phyloP scores from a whole-genome alignment of 2,329 filamentous ascomycete genomes.

The Monilinia laxa region DNA sequence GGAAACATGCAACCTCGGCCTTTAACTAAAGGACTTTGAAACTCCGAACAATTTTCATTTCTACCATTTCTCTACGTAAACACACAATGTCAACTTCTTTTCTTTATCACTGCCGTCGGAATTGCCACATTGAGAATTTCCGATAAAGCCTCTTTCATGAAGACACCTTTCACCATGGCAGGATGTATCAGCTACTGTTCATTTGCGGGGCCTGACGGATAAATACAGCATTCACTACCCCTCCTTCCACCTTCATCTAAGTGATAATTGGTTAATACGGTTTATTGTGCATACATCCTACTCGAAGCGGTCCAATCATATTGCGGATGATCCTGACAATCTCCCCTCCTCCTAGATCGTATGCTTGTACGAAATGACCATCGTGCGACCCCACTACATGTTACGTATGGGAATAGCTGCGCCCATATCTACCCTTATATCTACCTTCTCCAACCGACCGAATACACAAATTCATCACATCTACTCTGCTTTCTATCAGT shows the following conservation, averaged over 20 bases:
- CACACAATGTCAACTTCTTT: background rate
- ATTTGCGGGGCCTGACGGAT: background rate
- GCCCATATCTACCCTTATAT: background rate
- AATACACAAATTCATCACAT: background rate
- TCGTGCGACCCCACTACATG: conserved; percentile 4
- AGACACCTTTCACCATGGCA: background rate
- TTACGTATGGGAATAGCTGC: background rate
- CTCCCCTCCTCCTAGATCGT: background rate
- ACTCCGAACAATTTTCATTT: background rate
- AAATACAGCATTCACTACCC: conserved; percentile 3
- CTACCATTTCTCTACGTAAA: background rate
- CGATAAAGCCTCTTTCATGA: background rate
- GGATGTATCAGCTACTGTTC: background rate
- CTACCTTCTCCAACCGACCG: background rate
- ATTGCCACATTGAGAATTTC: background rate
- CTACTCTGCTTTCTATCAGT: background rate
- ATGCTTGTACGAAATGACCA: conserved; percentile 1
- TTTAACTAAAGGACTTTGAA: background rate
- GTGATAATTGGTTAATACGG: background rate
- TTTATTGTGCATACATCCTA: background rate
- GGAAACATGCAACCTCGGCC: background rate
- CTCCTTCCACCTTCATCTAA: conserved; percentile 4
- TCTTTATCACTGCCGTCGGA: background rate
- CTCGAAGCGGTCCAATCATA: background rate
- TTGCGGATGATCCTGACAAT: background rate